A percentile compares a stretch with the other conserved stretches of the same genome.
These are phyloP conservation scores for Corynascus novoguineensis DNA, from an alignment of 495 filamentous ascomycete species.

Conservation along the genomic window DNA sequence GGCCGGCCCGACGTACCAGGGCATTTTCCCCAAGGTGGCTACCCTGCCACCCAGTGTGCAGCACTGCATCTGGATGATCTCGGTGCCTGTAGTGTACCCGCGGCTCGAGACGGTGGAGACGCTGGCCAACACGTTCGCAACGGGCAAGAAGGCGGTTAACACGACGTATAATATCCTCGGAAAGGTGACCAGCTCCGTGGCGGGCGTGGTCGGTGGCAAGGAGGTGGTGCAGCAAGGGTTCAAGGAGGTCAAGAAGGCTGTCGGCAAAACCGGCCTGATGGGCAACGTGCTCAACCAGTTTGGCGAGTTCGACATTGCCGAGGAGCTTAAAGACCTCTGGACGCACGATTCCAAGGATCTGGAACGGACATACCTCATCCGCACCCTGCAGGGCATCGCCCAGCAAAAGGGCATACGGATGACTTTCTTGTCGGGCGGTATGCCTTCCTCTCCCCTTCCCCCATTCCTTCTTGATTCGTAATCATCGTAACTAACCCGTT, in stretches of 20 bases:
- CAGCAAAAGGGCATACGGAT: conserved; percentile 91
- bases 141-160: conserved; percentile 91
- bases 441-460: conserved; percentile 17
- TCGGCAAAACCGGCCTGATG: conserved; percentile 93
- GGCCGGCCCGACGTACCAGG: conserved; percentile 95
- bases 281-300: conserved; percentile 90
- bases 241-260: conserved; percentile 87
- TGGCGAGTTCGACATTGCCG: conserved; percentile 91
- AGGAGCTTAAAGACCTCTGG: conserved; percentile 94
- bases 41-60: conserved; percentile 88
- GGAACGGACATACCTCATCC: conserved; percentile 92
- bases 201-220: conserved; percentile 91
- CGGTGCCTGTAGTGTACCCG: conserved; percentile 86
- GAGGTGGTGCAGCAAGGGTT: conserved; percentile 87
- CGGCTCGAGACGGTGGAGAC: conserved; percentile 85
- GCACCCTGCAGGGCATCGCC: conserved; percentile 89
- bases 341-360: conserved; percentile 97
- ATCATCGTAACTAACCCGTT: conserved; percentile 6
- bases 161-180: conserved; percentile 91
- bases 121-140: conserved; percentile 83
- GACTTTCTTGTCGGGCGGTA: conserved; percentile 87
- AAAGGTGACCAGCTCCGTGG: conserved; percentile 88
- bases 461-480: not conserved
- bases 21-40: conserved; percentile 91
- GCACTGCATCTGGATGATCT: conserved; percentile 92